These are phyloP conservation scores for Lasiodiplodia hormozganensis DNA, from an alignment of 2,329 filamentous ascomycete genomes.

Conservation along the genomic window DNA sequence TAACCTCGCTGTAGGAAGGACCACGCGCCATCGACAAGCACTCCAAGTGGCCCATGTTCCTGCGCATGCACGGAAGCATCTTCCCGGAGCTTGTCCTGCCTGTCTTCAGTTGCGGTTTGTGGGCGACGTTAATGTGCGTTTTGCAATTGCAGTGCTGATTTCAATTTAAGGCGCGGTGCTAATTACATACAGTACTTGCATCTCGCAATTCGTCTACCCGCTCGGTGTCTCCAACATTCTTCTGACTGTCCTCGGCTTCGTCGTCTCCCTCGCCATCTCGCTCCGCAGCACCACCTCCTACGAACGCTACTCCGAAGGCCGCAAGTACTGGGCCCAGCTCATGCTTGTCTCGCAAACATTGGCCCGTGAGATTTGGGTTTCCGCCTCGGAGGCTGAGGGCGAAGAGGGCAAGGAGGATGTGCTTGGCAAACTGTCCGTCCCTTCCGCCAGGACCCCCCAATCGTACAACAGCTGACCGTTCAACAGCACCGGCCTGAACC, in stretches of 20 bases:
- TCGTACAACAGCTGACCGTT: constrained; percentile 26
- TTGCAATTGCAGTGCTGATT: constrained; percentile 37
- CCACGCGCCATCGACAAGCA: constrained; percentile 75
- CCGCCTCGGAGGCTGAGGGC: constrained; percentile 67
- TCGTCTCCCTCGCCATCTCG: constrained; percentile 78
- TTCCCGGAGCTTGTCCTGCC: constrained; percentile 77
- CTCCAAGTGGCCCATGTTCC: constrained; percentile 77
- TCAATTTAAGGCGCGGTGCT: neutral
- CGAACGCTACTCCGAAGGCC: constrained; percentile 68
- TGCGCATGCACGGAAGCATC: constrained; percentile 78
- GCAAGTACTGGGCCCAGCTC: constrained; percentile 68
- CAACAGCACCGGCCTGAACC: constrained; percentile 70
- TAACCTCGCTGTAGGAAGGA: constrained; percentile 44
- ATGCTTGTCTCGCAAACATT: constrained; percentile 63
- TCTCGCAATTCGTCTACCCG: constrained; percentile 56
- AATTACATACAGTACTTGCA: constrained; percentile 32
- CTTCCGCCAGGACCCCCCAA: neutral
- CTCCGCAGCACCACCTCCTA: constrained; percentile 81
- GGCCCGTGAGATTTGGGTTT: constrained; percentile 81
- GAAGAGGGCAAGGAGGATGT: constrained; percentile 69
- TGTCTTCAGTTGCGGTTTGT: constrained; percentile 65
- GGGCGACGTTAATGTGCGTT: constrained; percentile 68
- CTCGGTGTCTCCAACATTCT: constrained; percentile 71
- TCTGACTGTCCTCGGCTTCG: constrained; percentile 80
- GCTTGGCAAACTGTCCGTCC: constrained; percentile 67